These are phyloP conservation scores for Termitomyces sp. DNA, from an alignment of 768 basidiomycete genomes.

Conservation along the genomic window DNA sequence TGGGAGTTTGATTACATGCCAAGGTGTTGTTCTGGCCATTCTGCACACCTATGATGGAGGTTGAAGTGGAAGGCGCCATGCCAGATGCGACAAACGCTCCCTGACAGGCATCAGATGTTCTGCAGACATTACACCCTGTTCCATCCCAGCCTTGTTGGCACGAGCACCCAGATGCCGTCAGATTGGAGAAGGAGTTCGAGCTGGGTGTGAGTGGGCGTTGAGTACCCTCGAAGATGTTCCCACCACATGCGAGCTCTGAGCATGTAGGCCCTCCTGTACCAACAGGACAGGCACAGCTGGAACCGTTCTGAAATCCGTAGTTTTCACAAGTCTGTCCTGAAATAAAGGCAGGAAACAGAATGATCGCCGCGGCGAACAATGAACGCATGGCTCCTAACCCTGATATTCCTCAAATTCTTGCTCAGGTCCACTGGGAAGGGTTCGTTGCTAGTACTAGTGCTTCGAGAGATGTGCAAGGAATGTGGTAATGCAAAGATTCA, in stretches of 20 bases:
- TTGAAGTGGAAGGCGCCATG: conserved; percentile 25
- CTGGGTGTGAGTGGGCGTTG: conserved; percentile 44
- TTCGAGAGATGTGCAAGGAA: neutral
- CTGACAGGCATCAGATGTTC: conserved; percentile 61
- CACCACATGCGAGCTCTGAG: conserved; percentile 69
- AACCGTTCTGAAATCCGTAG: conserved; percentile 53
- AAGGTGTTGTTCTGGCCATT: conserved; percentile 55
- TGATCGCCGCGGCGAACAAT: conserved; percentile 8
- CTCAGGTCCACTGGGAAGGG: neutral
- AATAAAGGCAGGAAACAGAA: conserved; percentile 18
- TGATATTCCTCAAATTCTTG: neutral
- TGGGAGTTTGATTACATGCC: conserved; percentile 63
- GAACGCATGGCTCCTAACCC: conserved; percentile 2
- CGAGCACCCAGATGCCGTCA: conserved; percentile 60
- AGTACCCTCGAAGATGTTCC: conserved; percentile 72
- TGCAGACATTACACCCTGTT: conserved; percentile 77
- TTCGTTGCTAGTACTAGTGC: neutral
- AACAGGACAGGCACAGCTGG: conserved; percentile 69
- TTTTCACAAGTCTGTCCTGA: conserved; percentile 58
- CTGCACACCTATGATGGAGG: conserved; percentile 20
- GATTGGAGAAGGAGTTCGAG: conserved; percentile 48
- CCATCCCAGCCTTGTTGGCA: conserved; percentile 79
- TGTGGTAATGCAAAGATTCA: neutral
- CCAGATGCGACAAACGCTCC: conserved; percentile 45
- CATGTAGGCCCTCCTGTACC: conserved; percentile 77